These are phyloP conservation scores for Veloporphyrellus conicus DNA, from an alignment of 1,284 basidiomycete species.

Conservation along the genomic window DNA sequence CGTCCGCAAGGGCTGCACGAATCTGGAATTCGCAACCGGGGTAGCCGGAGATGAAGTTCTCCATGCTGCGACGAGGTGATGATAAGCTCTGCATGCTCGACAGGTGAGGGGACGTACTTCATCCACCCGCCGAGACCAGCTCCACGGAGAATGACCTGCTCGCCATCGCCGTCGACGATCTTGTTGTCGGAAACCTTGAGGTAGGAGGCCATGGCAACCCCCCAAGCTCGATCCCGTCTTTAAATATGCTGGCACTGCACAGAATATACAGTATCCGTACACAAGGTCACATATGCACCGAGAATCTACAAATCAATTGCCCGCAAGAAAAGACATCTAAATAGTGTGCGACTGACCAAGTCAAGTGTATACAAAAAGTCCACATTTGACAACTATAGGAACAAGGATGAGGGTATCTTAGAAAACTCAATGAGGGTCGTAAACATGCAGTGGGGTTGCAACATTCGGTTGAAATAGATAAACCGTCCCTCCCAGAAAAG, in stretches of 20 bases:
- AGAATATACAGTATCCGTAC: too few relatives aligned
- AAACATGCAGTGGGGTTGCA: constrained; percentile 28
- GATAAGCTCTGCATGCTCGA: constrained; percentile 6
- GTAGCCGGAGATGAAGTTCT: constrained; percentile 61
- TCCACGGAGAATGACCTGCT: constrained; percentile 59
- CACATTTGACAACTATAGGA: constrained; percentile 26
- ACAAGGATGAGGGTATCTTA: constrained; percentile 33
- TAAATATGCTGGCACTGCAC: constrained; percentile 15
- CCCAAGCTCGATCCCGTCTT: neutral
- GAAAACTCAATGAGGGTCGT: constrained; percentile 29
- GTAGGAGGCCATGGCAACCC: constrained; percentile 33
- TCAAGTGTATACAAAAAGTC: constrained; percentile 27
- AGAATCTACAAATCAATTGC: constrained; percentile 28
- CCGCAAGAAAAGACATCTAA: constrained; percentile 17
- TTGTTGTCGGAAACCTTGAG: constrained; percentile 54
- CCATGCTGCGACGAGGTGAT: constrained; percentile 41
- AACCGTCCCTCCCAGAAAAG: constrained; percentile 15
- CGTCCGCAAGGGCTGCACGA: constrained; percentile 59
- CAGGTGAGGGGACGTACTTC: constrained; percentile 42
- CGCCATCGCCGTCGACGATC: constrained; percentile 52
- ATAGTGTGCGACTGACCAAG: constrained; percentile 20
- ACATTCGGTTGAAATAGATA: constrained; percentile 33
- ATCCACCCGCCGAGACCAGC: constrained; percentile 71
- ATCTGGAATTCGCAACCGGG: constrained; percentile 64
- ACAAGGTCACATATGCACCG: too few relatives aligned